Evolutionary conservation across 2,329 filamentous ascomycete genomes (phyloP).

Genomic region (Colletotrichum salicis): DNA sequence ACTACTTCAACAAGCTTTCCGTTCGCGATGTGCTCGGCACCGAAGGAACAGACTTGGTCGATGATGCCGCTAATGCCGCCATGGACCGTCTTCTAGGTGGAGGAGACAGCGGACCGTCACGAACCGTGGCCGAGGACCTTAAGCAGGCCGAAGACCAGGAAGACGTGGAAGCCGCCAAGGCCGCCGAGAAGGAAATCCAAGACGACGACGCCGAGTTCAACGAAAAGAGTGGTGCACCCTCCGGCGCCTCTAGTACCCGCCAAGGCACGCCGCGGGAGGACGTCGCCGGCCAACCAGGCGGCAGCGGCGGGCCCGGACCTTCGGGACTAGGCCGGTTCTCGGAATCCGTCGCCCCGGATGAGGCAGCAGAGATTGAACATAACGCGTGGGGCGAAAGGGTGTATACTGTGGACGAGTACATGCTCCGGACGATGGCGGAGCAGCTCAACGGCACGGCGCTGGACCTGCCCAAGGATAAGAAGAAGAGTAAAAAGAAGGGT

Average conservation of each 20-base stretch:
- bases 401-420: slow-evolving; percentile 77
- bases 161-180: slow-evolving; percentile 86
- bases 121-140: slow-evolving; percentile 75
- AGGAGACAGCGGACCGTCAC: slow-evolving; percentile 69
- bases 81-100: slow-evolving; percentile 86
- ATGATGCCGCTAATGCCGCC: slow-evolving; percentile 80
- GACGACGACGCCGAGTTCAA: slow-evolving; percentile 88
- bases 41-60: slow-evolving; percentile 65
- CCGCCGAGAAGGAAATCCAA: slow-evolving; percentile 88
- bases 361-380: slow-evolving; percentile 57
- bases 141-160: slow-evolving; percentile 93
- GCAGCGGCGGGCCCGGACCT: slow-evolving; percentile 41
- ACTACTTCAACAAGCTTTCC: slow-evolving; percentile 87
- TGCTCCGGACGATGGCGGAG: slow-evolving; percentile 75
- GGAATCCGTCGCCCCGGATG: slow-evolving; percentile 47
- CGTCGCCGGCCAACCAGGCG: slow-evolving; percentile 45
- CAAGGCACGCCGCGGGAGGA: slow-evolving; percentile 61
- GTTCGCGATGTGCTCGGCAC: slow-evolving; percentile 74
- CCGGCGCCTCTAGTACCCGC: slow-evolving; percentile 61
- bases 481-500: slow-evolving; percentile 69
- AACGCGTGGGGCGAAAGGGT: slow-evolving; percentile 70
- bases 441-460: slow-evolving; percentile 68
- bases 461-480: slow-evolving; percentile 73
- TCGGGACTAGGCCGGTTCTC: slow-evolving; percentile 52
- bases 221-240: slow-evolving; percentile 64